phyloP scores from a whole-genome alignment of 2,329 filamentous ascomycete genomes.

The Calonectria fujianensis region DNA sequence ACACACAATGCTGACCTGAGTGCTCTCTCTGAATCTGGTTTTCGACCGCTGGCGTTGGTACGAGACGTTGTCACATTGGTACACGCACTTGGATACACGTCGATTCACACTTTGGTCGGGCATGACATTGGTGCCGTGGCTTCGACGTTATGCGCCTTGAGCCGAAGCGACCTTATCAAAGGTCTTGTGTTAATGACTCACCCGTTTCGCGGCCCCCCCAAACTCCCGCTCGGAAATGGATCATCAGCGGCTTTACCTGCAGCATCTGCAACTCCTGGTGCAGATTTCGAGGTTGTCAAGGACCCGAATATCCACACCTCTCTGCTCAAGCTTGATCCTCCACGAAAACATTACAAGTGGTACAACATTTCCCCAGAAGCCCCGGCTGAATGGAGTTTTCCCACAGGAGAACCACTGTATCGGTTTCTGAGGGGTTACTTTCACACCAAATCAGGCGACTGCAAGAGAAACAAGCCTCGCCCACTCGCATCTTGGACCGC shows the following conservation, averaged over 20 bases:
- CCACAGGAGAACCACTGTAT: background rate
- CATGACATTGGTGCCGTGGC: constrained; percentile 1
- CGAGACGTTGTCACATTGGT: background rate
- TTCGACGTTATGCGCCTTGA: background rate
- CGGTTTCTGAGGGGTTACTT: constrained; percentile 2
- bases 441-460: constrained; percentile 7
- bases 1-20: constrained; percentile 1
- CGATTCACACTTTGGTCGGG: background rate
- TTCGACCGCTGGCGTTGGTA: background rate
- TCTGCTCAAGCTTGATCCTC: constrained; percentile 9
- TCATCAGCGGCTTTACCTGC: background rate
- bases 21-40: background rate
- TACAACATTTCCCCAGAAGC: background rate
- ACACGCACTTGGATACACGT: constrained; percentile 1
- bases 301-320: background rate
- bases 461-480: background rate
- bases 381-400: background rate
- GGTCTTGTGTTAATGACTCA: constrained; percentile 4
- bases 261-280: background rate
- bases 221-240: background rate
- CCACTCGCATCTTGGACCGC: background rate
- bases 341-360: constrained; percentile 22
- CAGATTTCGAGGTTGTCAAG: too few relatives aligned
- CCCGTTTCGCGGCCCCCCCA: background rate
- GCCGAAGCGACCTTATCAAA: constrained; percentile 2